Evolutionary conservation across 2,329 filamentous ascomycete genomes (phyloP).

Genomic region (Chaetomium sp.): DNA sequence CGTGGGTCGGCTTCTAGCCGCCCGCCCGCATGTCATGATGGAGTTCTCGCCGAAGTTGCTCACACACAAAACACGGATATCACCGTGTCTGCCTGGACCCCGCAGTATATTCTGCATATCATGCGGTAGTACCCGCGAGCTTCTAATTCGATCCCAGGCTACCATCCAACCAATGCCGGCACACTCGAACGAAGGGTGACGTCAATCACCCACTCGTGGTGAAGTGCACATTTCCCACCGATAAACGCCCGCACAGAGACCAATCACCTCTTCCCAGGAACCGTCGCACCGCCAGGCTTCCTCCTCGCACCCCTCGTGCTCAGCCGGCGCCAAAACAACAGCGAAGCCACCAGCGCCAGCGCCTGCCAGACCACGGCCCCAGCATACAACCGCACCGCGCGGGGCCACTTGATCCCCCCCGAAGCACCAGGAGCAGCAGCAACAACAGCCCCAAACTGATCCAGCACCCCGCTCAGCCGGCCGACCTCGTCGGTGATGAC

Average conservation of each 20-base stretch:
- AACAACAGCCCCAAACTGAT: conserved; percentile 34
- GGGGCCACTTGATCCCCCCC: not conserved
- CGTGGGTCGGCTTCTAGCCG: not conserved
- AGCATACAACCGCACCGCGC: conserved; percentile 24
- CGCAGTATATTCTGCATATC: not conserved
- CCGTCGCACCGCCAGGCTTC: conserved; percentile 4
- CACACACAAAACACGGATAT: not conserved
- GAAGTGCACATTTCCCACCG: not conserved
- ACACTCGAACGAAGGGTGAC: not conserved
- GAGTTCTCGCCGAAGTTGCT: not conserved
- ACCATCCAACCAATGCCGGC: not conserved
- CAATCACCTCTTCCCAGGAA: conserved; percentile 3
- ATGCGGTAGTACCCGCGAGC: not conserved
- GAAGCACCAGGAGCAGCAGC: not conserved
- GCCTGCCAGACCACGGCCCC: conserved; percentile 29
- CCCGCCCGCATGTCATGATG: not conserved
- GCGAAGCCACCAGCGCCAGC: conserved; percentile 18
- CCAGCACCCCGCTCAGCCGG: conserved; percentile 64
- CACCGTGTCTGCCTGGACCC: not conserved
- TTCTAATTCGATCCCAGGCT: not conserved
- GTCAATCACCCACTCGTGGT: not conserved
- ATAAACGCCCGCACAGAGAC: not conserved
- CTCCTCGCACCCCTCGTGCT: conserved; percentile 11
- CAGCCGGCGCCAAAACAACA: conserved; percentile 27
- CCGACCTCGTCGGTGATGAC: conserved; percentile 84